Base-by-base conservation (phyloP, 352 stramenopile genomes). In the Phytophthora lateralis region DNA sequence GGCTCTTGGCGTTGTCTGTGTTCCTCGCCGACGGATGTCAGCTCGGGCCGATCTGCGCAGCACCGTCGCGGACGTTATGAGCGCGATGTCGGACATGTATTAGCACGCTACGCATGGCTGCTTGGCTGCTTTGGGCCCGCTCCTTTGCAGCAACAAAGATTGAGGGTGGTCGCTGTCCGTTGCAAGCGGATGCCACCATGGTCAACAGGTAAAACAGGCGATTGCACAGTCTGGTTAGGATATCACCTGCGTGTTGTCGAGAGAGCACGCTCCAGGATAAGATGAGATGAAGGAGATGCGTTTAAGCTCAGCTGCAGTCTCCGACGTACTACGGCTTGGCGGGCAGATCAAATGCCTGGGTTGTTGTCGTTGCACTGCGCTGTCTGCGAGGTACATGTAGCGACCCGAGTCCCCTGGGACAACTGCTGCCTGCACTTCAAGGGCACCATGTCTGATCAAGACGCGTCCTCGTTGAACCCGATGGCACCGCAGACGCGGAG, bases 351-450 rank as follows among this genome's bases (percentile, higher is more conserved):
- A 38, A n/a, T 38, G 32, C 6, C 7, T 32, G 4, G 27, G 26
- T n/a, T 29, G 26, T n/a, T 29, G 18, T 46, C 15, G 55, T 55
- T 66, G 50, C 42, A 41, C 10, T 12, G 41, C 46, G 34, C 14
- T 10, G 18, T 42, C 15, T 26, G 35, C 21, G 49, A 59, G 48
- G 37, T 43, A n/a, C n/a, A n/a, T n/a, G n/a, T n/a, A 58, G 27
- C 47, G 20, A 43, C 5, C 30, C 32, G 10, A 29, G 45, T 46
- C 29, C 48, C 39, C 41, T 54, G 18, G 24, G 27, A 52, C 44
- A 57, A 49, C 44, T 56, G 34, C 35, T 57, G 17, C 4, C 41
- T 42, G 51, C 42, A 51, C 42, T 66, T 66, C 51, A 62, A 62
- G 52, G 18, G 8, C 37, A 43, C 37, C 15, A 3, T 11, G 43